Conservation (phyloP, 2,329 filamentous ascomycete genomes). For the Colletotrichum phormii region DNA sequence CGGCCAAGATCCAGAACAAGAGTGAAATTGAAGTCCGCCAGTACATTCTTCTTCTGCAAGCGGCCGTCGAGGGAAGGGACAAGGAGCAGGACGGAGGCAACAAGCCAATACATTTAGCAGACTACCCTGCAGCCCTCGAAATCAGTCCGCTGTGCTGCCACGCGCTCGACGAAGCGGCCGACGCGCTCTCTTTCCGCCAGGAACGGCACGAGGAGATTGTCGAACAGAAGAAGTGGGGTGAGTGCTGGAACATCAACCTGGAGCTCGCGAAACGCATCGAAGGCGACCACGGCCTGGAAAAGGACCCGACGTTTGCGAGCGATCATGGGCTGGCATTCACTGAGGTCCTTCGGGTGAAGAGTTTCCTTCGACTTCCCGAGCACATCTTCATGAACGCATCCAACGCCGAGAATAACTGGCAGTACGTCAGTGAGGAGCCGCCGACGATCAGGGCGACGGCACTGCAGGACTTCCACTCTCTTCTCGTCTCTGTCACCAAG, state of each 20-base stretch:
- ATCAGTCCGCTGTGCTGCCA: slow-evolving; percentile 73
- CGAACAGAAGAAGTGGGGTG: slow-evolving; percentile 71
- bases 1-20: slow-evolving; percentile 75
- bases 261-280: slow-evolving; percentile 44
- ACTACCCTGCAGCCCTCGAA: slow-evolving; percentile 80
- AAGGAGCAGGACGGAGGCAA: slow-evolving; percentile 40
- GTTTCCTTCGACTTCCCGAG: slow-evolving; percentile 73
- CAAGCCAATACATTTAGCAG: slow-evolving; percentile 57
- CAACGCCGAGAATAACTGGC: slow-evolving; percentile 75
- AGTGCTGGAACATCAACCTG: slow-evolving; percentile 73
- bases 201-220: slow-evolving; percentile 69
- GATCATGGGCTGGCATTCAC: slow-evolving; percentile 57
- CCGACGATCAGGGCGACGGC: slow-evolving; percentile 82
- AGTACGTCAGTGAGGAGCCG: slow-evolving; percentile 64
- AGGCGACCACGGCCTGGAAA: slow-evolving; percentile 31
- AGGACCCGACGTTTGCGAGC: slow-evolving; percentile 22
- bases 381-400: slow-evolving; percentile 81
- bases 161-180: slow-evolving; percentile 75
- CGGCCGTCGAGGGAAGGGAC: slow-evolving; percentile 56
- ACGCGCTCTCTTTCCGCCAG: slow-evolving; percentile 73
- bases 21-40: slow-evolving; percentile 78
- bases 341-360: slow-evolving; percentile 67
- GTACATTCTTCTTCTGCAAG: slow-evolving; percentile 73
- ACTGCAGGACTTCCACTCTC: slow-evolving; percentile 78
- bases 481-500: slow-evolving; percentile 75